Evolutionary conservation across 371 early-diverging fungal genomes (phyloP).

Genomic region (Lichtheimia corymbifera): DNA sequence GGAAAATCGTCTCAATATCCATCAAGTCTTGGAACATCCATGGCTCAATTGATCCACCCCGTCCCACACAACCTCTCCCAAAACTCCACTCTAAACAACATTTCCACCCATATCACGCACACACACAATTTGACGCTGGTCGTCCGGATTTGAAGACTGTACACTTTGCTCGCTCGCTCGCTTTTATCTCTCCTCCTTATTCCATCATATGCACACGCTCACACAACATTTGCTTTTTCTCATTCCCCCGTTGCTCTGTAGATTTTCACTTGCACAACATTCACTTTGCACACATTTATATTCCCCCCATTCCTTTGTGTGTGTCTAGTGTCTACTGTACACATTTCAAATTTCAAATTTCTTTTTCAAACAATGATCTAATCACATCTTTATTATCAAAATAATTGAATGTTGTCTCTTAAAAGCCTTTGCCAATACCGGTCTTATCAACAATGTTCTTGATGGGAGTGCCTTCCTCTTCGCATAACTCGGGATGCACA

Average conservation of each 20-base stretch:
- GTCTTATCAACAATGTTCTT: conserved; percentile 41
- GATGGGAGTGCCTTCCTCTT: conserved; percentile 40
- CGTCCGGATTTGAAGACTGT: too few species aligned
- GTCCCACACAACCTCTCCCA: background rate
- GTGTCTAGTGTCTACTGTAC: too few species aligned
- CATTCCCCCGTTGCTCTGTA: too few species aligned
- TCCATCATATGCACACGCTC: background rate
- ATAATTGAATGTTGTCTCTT: too few species aligned
- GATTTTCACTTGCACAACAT: too few species aligned
- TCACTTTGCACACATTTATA: too few species aligned
- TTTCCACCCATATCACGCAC: background rate
- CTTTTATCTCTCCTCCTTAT: background rate
- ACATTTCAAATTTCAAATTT: background rate
- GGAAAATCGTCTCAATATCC: conserved; percentile 53
- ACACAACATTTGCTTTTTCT: conserved; percentile 1
- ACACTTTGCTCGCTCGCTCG: background rate
- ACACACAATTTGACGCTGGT: background rate
- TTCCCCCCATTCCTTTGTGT: too few species aligned
- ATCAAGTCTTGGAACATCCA: conserved; percentile 55
- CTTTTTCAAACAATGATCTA: conserved; percentile 5
- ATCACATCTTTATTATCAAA: too few species aligned
- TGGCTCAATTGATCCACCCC: conserved; percentile 46
- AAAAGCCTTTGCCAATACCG: conserved; percentile 50
- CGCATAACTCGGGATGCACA: conserved; percentile 57
- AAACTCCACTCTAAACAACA: background rate